These are phyloP conservation scores for Nakataea oryzae DNA, from an alignment of 2,329 filamentous ascomycete genomes.

Conservation along the genomic window DNA sequence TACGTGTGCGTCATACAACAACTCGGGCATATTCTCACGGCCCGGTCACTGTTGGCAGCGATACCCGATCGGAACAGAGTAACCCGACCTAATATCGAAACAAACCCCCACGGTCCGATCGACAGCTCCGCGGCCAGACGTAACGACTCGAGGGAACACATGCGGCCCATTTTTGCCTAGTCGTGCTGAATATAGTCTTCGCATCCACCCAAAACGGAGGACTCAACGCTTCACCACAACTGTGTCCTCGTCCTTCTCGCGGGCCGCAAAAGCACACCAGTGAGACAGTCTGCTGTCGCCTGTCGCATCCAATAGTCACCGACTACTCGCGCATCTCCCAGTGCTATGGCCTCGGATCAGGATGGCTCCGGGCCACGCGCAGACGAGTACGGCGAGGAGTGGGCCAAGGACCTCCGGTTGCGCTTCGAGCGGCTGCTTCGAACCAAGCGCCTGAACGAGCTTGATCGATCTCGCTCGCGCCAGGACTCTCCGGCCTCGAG, in stretches of 20 bases:
- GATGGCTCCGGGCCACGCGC: constrained; percentile 13
- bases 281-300: too few relatives aligned
- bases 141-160: too few relatives aligned
- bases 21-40: background rate
- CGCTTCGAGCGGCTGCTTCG: constrained; percentile 83
- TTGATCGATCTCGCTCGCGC: constrained; percentile 55
- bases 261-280: too few relatives aligned
- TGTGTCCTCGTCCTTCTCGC: too few relatives aligned
- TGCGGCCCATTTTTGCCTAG: too few relatives aligned
- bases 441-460: constrained; percentile 76
- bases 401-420: constrained; percentile 68
- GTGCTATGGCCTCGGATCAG: constrained; percentile 17
- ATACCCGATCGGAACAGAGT: background rate
- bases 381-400: constrained; percentile 54
- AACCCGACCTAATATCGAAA: background rate
- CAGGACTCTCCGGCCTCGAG: constrained; percentile 42
- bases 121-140: background rate
- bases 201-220: too few relatives aligned
- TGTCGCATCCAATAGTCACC: constrained; percentile 9
- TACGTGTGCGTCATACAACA: background rate
- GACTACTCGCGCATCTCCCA: background rate
- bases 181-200: too few relatives aligned
- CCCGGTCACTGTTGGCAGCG: background rate
- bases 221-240: too few relatives aligned
- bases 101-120: background rate